phyloP scores from a whole-genome alignment of 1,284 basidiomycete species.

The Boletus hoseneyae region DNA sequence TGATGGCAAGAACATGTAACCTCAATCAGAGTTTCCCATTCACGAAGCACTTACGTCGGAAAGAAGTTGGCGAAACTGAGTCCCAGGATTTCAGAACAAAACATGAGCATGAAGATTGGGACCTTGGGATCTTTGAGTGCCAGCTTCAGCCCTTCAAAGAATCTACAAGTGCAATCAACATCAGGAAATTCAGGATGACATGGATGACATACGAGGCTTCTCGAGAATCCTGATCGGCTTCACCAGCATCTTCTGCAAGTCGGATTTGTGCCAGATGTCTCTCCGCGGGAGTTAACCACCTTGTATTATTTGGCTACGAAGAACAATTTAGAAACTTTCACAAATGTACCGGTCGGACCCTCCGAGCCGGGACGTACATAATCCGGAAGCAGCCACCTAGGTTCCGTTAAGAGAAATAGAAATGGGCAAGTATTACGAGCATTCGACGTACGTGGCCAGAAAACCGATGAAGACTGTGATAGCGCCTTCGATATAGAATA shows the following conservation, averaged over 20 bases:
- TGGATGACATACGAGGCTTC: slow-evolving; percentile 48
- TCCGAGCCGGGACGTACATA: slow-evolving; percentile 38
- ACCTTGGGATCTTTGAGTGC: slow-evolving; percentile 67
- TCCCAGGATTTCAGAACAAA: slow-evolving; percentile 52
- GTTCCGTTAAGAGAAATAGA: neutral
- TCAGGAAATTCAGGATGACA: too few relatives aligned
- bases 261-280: slow-evolving; percentile 68
- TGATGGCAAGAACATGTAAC: slow-evolving; percentile 21
- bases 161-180: too few relatives aligned
- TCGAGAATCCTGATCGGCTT: slow-evolving; percentile 58
- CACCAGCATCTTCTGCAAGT: slow-evolving; percentile 73
- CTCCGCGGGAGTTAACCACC: slow-evolving; percentile 59
- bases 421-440: neutral
- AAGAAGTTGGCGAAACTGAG: slow-evolving; percentile 75
- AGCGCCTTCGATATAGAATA: slow-evolving; percentile 61
- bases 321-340: too few relatives aligned
- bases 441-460: slow-evolving; percentile 46
- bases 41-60: slow-evolving; percentile 48
- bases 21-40: neutral
- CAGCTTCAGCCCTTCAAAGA: slow-evolving; percentile 51
- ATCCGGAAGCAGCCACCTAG: slow-evolving; percentile 52
- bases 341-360: neutral
- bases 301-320: slow-evolving; percentile 59
- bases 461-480: slow-evolving; percentile 57
- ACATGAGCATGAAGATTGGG: slow-evolving; percentile 55